These are phyloP conservation scores for Ormosia emarginata DNA, from an alignment of 306 rosid genomes.

Conservation along the genomic window DNA sequence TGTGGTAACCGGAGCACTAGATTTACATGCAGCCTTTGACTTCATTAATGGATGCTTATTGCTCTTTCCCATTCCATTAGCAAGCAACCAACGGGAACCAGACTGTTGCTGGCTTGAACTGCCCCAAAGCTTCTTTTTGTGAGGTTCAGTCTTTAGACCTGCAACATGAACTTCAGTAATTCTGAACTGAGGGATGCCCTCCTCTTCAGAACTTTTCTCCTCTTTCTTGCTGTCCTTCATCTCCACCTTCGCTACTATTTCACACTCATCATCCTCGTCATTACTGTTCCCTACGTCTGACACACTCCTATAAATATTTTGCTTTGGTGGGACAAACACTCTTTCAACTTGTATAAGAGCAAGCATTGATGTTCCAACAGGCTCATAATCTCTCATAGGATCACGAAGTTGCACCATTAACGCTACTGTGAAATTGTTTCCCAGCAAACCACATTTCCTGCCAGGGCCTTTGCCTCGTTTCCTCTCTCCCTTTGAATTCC, in stretches of 20 bases:
- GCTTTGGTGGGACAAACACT: slow-evolving; percentile 77
- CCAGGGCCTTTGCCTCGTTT: slow-evolving; percentile 53
- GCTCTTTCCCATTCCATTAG: slow-evolving; percentile 83
- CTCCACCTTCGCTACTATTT: slow-evolving; percentile 33
- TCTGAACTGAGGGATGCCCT: slow-evolving; percentile 61
- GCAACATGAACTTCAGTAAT: slow-evolving; percentile 80
- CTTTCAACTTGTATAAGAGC: slow-evolving; percentile 90
- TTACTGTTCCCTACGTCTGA: slow-evolving; percentile 35
- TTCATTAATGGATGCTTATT: slow-evolving; percentile 57
- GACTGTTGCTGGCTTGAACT: slow-evolving; percentile 56
- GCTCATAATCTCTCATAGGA: slow-evolving; percentile 80
- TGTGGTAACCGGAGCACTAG: slow-evolving; percentile 33
- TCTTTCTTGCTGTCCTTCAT: slow-evolving; percentile 40
- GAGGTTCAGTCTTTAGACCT: slow-evolving; percentile 57
- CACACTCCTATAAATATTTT: slow-evolving; percentile 49
- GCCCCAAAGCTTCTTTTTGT: slow-evolving; percentile 64
- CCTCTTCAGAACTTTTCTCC: slow-evolving; percentile 46
- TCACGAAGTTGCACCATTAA: slow-evolving; percentile 91
- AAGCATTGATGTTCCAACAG: slow-evolving; percentile 89
- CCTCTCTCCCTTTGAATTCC: slow-evolving; percentile 55
- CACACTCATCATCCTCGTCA: slow-evolving; percentile 49
- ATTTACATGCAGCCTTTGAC: slow-evolving; percentile 49
- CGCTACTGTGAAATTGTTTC: slow-evolving; percentile 84
- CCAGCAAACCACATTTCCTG: slow-evolving; percentile 70
- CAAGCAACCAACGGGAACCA: slow-evolving; percentile 91